Percentiles rank a stretch among this genome's conserved stretches.
Conservation (phyloP, 2,329 filamentous ascomycete species). For the Daldinia sp. region DNA sequence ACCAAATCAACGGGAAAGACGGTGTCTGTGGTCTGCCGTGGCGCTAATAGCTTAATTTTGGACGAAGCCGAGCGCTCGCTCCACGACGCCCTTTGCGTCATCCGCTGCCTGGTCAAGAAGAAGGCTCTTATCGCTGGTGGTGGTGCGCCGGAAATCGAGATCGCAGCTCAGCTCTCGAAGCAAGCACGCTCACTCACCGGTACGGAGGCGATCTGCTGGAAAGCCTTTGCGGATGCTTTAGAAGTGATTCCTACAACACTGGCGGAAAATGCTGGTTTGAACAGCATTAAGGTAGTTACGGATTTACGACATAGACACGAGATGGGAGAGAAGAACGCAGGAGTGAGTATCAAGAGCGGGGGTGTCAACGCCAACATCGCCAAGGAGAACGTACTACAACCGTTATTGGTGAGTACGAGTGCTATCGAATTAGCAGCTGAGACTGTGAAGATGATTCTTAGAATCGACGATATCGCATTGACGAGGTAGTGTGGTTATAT, state of each 20-base stretch:
- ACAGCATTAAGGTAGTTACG: constrained; percentile 98
- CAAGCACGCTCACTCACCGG: constrained; percentile 86
- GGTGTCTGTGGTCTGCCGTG: constrained; percentile 92
- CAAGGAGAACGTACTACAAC: constrained; percentile 96
- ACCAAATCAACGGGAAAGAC: constrained; percentile 88
- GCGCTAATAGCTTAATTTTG: constrained; percentile 92
- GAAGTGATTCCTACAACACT: constrained; percentile 97
- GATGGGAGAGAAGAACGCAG: constrained; percentile 93
- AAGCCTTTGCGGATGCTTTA: constrained; percentile 97
- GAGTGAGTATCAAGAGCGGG: constrained; percentile 97
- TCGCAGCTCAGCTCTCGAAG: constrained; percentile 86
- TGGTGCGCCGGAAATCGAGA: constrained; percentile 96
- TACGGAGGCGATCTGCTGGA: constrained; percentile 98
- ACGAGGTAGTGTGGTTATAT: constrained; percentile 61
- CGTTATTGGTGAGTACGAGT: constrained; percentile 94
- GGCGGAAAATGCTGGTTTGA: constrained; percentile 96
- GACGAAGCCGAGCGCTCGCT: constrained; percentile 97
- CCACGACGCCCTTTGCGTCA: constrained; percentile 97
- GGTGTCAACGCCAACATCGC: constrained; percentile 97
- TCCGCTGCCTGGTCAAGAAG: constrained; percentile 98
- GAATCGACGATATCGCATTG: constrained; percentile 75
- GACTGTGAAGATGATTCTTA: constrained; percentile 94
- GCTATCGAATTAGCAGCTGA: constrained; percentile 97
- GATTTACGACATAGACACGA: constrained; percentile 95
- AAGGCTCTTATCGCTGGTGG: constrained; percentile 98